These are phyloP conservation scores for Steccherinum ochraceum DNA, from an alignment of 768 basidiomycete genomes.

Conservation along the genomic window DNA sequence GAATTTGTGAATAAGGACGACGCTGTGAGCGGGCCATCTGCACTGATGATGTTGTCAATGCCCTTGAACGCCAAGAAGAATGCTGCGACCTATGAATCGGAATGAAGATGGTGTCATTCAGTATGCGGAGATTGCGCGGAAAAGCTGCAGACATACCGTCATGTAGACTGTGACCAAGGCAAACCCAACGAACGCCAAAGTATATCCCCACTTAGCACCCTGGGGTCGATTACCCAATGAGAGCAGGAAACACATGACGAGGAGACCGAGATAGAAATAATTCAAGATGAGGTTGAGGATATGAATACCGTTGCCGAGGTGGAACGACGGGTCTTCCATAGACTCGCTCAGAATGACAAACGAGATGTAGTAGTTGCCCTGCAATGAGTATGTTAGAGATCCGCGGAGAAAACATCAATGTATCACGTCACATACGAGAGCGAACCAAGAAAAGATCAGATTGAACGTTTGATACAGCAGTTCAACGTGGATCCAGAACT, in stretches of 20 bases:
- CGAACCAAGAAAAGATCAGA: constrained; percentile 89
- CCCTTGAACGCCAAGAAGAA: constrained; percentile 83
- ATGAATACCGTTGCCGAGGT: constrained; percentile 52
- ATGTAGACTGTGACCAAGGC: constrained; percentile 93
- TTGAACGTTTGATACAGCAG: constrained; percentile 89
- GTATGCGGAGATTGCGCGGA: background rate
- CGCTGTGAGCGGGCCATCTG: constrained; percentile 41
- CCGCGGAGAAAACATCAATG: constrained; percentile 2
- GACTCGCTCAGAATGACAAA: constrained; percentile 74
- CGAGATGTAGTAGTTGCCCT: constrained; percentile 89
- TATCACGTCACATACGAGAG: constrained; percentile 50
- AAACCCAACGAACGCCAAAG: constrained; percentile 80
- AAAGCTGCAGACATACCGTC: constrained; percentile 52
- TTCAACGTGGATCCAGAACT: constrained; percentile 94
- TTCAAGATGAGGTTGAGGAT: constrained; percentile 72
- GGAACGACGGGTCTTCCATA: constrained; percentile 58
- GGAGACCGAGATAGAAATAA: constrained; percentile 83
- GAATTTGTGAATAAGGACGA: constrained; percentile 66
- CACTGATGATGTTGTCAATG: constrained; percentile 50
- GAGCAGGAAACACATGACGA: constrained; percentile 84
- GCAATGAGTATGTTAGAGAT: background rate
- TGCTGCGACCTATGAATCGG: constrained; percentile 58
- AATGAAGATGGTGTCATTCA: constrained; percentile 4
- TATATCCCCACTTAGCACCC: constrained; percentile 85
- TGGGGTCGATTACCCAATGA: constrained; percentile 89